Percentiles rank a stretch among this genome's conserved stretches.
Evolutionary conservation across 306 rosid species (phyloP).

Genomic region (Luffa acutangula): DNA sequence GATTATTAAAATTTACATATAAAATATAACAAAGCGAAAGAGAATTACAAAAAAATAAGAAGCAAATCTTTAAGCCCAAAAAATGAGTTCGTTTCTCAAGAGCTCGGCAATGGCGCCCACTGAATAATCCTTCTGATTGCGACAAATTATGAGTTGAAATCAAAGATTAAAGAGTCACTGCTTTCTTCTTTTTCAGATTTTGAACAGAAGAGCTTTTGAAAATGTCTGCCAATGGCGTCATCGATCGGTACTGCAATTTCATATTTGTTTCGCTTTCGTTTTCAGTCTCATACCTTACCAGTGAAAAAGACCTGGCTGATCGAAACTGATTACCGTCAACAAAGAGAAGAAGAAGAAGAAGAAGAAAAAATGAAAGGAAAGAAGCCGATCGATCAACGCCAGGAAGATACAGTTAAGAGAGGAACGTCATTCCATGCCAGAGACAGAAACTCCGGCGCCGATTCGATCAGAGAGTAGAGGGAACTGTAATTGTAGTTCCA

Average conservation of each 20-base stretch:
- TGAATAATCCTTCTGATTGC: neutral
- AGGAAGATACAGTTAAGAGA: slow-evolving; percentile 72
- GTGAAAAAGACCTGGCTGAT: slow-evolving; percentile 6
- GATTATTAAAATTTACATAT: neutral
- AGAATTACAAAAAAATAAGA: neutral
- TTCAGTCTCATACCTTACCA: neutral
- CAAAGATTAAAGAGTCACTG: neutral
- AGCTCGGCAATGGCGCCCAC: neutral
- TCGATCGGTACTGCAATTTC: neutral
- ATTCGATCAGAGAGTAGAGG: slow-evolving; percentile 50
- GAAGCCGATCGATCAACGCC: slow-evolving; percentile 44
- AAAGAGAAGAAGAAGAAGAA: neutral
- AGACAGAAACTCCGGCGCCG: slow-evolving; percentile 71
- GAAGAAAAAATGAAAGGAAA: neutral
- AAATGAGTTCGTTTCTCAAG: neutral
- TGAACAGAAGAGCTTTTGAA: neutral
- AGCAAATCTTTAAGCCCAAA: neutral
- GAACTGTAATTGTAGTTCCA: slow-evolving; percentile 70
- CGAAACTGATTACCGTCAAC: neutral
- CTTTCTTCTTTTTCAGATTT: neutral
- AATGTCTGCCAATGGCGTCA: neutral
- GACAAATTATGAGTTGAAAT: neutral
- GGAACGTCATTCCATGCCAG: slow-evolving; percentile 88
- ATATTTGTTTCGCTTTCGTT: neutral
- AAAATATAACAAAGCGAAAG: neutral